phyloP scores from a whole-genome alignment of 2,329 filamentous ascomycete genomes.

The Colletotrichum sp. region DNA sequence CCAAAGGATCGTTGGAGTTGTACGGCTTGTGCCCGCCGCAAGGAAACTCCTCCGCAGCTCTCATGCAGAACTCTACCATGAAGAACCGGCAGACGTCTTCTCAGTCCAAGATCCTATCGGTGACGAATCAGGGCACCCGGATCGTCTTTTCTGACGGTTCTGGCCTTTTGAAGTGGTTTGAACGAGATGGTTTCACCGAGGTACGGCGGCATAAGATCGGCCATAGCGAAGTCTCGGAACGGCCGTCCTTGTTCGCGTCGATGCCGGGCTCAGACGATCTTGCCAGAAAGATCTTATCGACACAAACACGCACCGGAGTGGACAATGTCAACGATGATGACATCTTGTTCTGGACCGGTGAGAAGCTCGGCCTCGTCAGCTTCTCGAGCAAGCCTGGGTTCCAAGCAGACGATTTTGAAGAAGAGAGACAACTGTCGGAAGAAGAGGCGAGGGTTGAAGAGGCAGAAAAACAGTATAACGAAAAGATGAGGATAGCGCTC shows the following conservation, averaged over 20 bases:
- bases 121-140: constrained; percentile 80
- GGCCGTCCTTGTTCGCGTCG: constrained; percentile 55
- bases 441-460: constrained; percentile 56
- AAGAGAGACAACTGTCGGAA: constrained; percentile 43
- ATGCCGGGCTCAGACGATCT: constrained; percentile 70
- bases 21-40: constrained; percentile 62
- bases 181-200: constrained; percentile 77
- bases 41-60: constrained; percentile 18
- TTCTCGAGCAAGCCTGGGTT: constrained; percentile 62
- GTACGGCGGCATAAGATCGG: constrained; percentile 60
- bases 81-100: constrained; percentile 87
- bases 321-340: constrained; percentile 62
- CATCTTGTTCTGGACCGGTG: constrained; percentile 86
- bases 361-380: constrained; percentile 75
- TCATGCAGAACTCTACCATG: constrained; percentile 52
- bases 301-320: constrained; percentile 38
- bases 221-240: constrained; percentile 52
- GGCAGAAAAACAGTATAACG: constrained; percentile 66
- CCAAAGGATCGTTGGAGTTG: constrained; percentile 88
- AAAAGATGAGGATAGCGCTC: constrained; percentile 76
- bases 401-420: constrained; percentile 55
- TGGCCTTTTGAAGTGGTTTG: constrained; percentile 88
- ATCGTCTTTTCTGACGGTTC: constrained; percentile 85
- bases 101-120: constrained; percentile 79
- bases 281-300: constrained; percentile 79